These are phyloP conservation scores for Pseudotulostoma volvatum DNA, from an alignment of 495 filamentous ascomycete genomes.

Conservation along the genomic window DNA sequence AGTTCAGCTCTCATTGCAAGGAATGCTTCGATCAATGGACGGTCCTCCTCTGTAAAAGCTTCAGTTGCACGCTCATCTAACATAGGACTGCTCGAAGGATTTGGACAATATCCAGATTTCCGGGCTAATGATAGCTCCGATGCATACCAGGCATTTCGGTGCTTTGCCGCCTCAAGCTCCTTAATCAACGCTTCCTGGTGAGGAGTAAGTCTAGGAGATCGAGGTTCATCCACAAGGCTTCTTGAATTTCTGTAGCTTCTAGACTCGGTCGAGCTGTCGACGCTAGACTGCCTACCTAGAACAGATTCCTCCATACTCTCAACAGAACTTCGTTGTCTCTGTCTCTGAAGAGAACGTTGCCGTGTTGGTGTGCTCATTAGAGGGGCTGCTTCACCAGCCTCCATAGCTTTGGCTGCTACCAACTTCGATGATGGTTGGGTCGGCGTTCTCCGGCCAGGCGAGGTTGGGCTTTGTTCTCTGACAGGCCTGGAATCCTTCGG, in stretches of 20 bases:
- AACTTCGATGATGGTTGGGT: constrained; percentile 30
- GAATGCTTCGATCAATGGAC: constrained; percentile 82
- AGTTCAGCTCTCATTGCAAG: constrained; percentile 79
- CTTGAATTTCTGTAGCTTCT: constrained; percentile 25
- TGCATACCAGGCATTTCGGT: constrained; percentile 89
- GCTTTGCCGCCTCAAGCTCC: constrained; percentile 68
- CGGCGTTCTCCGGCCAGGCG: constrained; percentile 47
- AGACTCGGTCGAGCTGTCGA: constrained; percentile 29
- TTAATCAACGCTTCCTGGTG: constrained; percentile 45
- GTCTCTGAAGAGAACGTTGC: constrained; percentile 28
- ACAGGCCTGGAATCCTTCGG: constrained; percentile 22
- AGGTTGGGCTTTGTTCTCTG: constrained; percentile 21
- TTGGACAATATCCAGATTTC: constrained; percentile 72
- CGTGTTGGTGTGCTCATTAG: constrained; percentile 25
- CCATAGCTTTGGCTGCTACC: constrained; percentile 32
- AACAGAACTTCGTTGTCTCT: constrained; percentile 27
- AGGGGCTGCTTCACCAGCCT: constrained; percentile 32
- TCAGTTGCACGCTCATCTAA: constrained; percentile 64
- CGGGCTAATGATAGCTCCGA: constrained; percentile 82
- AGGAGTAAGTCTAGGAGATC: constrained; percentile 28
- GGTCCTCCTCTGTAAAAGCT: constrained; percentile 74
- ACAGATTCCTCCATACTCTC: constrained; percentile 32
- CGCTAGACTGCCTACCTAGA: constrained; percentile 24
- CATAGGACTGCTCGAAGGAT: constrained; percentile 49
- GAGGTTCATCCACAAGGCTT: constrained; percentile 25